Conservation (phyloP, 2,329 filamentous ascomycete species). For the Ceratocystis albifundus region DNA sequence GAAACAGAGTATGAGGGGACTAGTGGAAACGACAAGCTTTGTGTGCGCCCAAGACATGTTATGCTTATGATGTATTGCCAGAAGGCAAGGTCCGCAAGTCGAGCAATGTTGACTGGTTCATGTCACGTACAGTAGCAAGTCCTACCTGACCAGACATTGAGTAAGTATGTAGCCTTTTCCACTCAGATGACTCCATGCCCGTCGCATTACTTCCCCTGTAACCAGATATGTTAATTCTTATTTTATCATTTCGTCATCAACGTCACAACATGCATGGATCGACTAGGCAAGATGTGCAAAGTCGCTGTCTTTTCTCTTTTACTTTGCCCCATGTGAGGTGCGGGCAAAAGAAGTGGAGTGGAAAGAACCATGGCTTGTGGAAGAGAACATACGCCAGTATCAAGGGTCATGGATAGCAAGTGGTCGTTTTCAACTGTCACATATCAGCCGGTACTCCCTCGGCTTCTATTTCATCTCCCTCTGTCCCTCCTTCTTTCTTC, state of each 20-base stretch:
- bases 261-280: neutral
- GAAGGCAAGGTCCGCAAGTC: neutral
- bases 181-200: neutral
- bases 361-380: neutral
- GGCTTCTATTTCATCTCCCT: neutral
- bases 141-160: neutral
- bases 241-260: constrained; percentile 3
- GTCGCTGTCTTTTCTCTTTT: neutral
- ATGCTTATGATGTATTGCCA: neutral
- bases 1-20: neutral
- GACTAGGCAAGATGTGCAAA: neutral
- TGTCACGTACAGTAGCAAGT: neutral
- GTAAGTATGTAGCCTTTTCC: neutral
- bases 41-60: constrained; percentile 3
- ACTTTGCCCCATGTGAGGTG: neutral
- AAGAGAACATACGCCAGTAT: neutral
- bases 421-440: neutral
- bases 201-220: neutral
- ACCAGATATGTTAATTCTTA: neutral
- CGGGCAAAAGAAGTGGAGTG: neutral
- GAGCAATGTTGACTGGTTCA: no score
- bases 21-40: neutral
- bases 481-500: neutral
- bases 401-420: neutral
- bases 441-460: neutral